Evolutionary conservation across 2,329 filamentous ascomycete genomes (phyloP).

Genomic region (Torrubiella hemipterigena): DNA sequence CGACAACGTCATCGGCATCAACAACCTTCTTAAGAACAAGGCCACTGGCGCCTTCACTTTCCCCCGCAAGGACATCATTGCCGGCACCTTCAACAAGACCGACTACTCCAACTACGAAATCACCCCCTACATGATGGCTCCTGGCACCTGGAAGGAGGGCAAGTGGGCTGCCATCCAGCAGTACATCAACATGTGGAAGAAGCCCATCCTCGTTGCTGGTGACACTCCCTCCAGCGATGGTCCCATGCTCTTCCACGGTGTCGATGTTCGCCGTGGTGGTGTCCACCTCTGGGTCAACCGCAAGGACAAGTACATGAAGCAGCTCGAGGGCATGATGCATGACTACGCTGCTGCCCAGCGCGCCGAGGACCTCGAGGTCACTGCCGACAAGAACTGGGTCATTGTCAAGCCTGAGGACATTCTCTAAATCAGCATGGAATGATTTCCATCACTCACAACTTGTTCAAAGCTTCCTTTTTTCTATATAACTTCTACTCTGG

Average conservation of each 20-base stretch:
- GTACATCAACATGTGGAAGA: slow-evolving; percentile 30
- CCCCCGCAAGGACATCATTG: slow-evolving; percentile 25
- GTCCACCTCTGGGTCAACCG: slow-evolving; percentile 30
- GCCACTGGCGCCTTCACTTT: slow-evolving; percentile 18
- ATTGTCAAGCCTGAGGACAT: slow-evolving; percentile 26
- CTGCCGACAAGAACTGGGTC: slow-evolving; percentile 32
- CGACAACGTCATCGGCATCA: slow-evolving; percentile 31
- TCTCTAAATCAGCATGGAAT: slow-evolving; percentile 12
- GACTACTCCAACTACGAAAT: slow-evolving; percentile 26
- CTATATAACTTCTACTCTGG: too few species aligned
- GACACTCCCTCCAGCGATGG: slow-evolving; percentile 30
- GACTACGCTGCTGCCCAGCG: slow-evolving; percentile 20
- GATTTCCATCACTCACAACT: too few species aligned
- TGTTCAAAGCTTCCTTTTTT: too few species aligned
- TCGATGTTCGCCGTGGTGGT: slow-evolving; percentile 26
- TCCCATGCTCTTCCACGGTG: slow-evolving; percentile 31
- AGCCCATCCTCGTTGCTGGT: slow-evolving; percentile 27
- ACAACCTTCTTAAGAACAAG: slow-evolving; percentile 20
- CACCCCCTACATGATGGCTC: slow-evolving; percentile 28
- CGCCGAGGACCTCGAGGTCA: slow-evolving; percentile 22
- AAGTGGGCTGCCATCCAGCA: slow-evolving; percentile 30
- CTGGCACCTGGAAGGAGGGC: slow-evolving; percentile 29
- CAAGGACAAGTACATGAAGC: slow-evolving; percentile 18
- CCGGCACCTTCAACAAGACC: slow-evolving; percentile 19
- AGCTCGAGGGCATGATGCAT: slow-evolving; percentile 24